Evolutionary conservation across 345 rosid genomes (phyloP), one percentile per base, ranked within the genome.

Genomic region (Hirschfeldia incana): DNA sequence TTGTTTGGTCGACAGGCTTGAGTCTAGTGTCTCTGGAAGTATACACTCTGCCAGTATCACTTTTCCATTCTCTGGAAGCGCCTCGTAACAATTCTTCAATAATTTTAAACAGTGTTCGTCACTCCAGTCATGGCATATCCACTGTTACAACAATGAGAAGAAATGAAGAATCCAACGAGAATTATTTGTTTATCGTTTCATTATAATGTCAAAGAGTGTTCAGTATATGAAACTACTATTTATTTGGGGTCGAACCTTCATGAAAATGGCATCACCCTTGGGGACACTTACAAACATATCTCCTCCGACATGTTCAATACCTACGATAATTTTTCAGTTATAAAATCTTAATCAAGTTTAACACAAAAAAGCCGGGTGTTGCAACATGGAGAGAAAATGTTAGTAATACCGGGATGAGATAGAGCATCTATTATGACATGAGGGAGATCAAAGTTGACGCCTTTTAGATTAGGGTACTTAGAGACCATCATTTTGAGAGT

Each of bases 361-460:
- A 69, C 11, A 49, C 13, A 26, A 27, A 11, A 11, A 59, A 27
- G 10, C 63, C 64, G 2, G 15, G 15, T 27, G 27, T 58, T 10
- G 32, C 32, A 58, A 9, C 32, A 58, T 58, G 63, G n/a, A 32
- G n/a, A 58, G 30, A 58, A 58, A 1, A 58, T 58, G 32, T 58
- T 58, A 58, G 26, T 10, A 17, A 17, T 62, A 62, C 66, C 37
- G 1, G 98, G 89, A 55, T 58, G 26, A 1, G 92, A 17, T 2
- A 91, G 89, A 61, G 97, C 93, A 51, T 86, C 92, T 12, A 84
- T 82, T 32, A 92, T 88, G 39, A 94, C 97, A 11, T 88, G 97
- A 29, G 90, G 90, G 78, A 94, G 71, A 80, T 94, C 98, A 44
- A 91, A 94, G 87, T 91, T 92, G 67, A 92, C 88, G 70, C 97